A percentile compares a stretch with the other conserved stretches of the same genome.
Conservation (phyloP, 768 basidiomycete species). For the Symmetrospora coprosmae region DNA sequence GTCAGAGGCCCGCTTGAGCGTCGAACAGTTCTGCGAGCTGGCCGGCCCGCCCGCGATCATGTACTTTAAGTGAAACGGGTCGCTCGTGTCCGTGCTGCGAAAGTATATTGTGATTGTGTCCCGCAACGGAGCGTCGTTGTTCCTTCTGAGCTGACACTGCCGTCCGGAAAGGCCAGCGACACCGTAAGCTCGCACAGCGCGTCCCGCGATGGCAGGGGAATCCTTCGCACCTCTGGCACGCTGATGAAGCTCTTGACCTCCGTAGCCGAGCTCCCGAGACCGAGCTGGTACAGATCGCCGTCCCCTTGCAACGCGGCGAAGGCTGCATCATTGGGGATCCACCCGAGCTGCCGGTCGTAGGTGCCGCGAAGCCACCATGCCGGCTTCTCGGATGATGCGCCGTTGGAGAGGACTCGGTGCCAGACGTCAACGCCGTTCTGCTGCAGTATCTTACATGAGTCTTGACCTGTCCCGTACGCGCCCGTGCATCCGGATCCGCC, state of each 20-base stretch:
- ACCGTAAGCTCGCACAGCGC: not conserved
- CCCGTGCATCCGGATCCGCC: no score
- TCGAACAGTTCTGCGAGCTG: not conserved
- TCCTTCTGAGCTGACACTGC: constrained; percentile 7
- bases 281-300: constrained; percentile 18
- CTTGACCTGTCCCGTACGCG: no score
- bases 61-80: constrained; percentile 1
- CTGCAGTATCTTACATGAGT: no score
- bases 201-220: not conserved
- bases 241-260: constrained; percentile 8
- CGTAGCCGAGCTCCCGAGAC: not conserved
- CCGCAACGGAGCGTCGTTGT: not conserved
- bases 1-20: not conserved
- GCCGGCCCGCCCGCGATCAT: not conserved
- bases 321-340: not conserved
- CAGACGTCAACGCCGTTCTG: no score
- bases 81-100: not conserved
- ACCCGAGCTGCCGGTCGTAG: not conserved
- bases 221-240: constrained; percentile 6
- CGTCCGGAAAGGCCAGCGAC: not conserved
- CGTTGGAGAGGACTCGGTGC: no score
- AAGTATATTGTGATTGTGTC: constrained; percentile 7
- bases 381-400: no score
- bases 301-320: not conserved
- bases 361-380: constrained; percentile 9